Conservation (phyloP, 202 grass and related monocot genomes). For the Elaeis oleifera region DNA sequence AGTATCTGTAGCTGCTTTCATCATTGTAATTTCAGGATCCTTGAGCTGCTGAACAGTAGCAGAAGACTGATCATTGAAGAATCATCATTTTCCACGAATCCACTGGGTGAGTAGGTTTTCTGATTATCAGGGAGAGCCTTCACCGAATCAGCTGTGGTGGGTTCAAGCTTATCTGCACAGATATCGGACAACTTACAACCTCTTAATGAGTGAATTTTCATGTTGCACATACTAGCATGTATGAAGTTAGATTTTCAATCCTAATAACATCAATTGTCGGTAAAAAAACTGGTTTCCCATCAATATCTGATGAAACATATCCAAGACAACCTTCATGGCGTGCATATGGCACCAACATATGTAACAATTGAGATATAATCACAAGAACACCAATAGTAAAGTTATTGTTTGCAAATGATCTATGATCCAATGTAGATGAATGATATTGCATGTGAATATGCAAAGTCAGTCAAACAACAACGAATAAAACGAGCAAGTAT, state of each 20-base stretch:
- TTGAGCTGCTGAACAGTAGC: conserved; percentile 1
- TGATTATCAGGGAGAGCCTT: conserved; percentile 15
- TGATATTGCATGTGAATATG: no score
- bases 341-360: background rate
- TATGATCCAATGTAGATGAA: no score
- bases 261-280: background rate
- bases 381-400: no score
- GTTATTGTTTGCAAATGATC: no score
- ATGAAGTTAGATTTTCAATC: background rate
- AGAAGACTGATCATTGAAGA: background rate
- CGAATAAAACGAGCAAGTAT: no score
- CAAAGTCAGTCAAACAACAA: no score
- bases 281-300: background rate
- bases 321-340: background rate
- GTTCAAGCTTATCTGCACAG: conserved; percentile 25
- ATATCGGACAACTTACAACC: background rate
- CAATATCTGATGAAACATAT: background rate
- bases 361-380: background rate
- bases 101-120: conserved; percentile 10
- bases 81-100: background rate
- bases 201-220: no score
- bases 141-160: conserved; percentile 8
- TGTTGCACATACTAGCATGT: no score
- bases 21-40: background rate
- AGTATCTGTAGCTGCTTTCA: background rate